Percentiles rank a stretch among this genome's conserved stretches.
Conservation (phyloP, 805 yeast species). For the Yamadazyma tumulicola region DNA sequence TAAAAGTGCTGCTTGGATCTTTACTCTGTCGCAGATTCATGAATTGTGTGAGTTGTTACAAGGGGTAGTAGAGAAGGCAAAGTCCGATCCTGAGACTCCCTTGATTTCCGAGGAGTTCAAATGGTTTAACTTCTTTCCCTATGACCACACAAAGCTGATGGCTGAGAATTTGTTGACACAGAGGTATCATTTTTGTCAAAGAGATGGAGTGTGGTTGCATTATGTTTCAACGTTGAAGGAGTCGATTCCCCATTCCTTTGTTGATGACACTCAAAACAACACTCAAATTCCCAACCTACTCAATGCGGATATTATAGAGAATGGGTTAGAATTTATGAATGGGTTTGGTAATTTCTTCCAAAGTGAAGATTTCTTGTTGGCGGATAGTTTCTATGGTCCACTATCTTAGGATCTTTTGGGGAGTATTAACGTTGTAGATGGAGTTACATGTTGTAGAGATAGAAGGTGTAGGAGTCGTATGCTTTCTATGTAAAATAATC, state of each 20-base stretch:
- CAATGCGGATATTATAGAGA: conserved; percentile 5
- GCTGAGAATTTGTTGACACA: conserved; percentile 10
- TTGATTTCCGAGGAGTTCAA: not conserved
- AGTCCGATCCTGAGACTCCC: not conserved
- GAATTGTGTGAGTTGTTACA: conserved; percentile 7
- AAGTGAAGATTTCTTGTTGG: conserved; percentile 9
- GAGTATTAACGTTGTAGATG: too few relatives aligned
- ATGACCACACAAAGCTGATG: conserved; percentile 5
- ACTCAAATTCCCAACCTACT: conserved; percentile 8
- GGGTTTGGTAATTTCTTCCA: conserved; percentile 7
- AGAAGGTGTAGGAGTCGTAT: too few relatives aligned
- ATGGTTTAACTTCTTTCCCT: conserved; percentile 12
- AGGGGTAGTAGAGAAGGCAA: not conserved
- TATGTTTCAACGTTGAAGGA: conserved; percentile 3
- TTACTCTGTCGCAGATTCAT: conserved; percentile 9
- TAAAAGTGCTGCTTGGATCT: conserved; percentile 7
- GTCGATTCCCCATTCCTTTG: conserved; percentile 8
- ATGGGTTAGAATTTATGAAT: conserved; percentile 3
- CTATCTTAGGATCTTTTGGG: too few relatives aligned
- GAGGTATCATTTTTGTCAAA: conserved; percentile 10
- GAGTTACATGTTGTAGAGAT: too few relatives aligned
- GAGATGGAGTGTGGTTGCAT: conserved; percentile 11
- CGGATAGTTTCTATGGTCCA: conserved; percentile 4
- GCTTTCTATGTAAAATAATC: too few relatives aligned
- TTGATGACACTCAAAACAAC: conserved; percentile 5